Evolutionary conservation across 2,329 filamentous ascomycete species (phyloP), one percentile per base, ranked within the genome.

Genomic region (Xylaria sp.): DNA sequence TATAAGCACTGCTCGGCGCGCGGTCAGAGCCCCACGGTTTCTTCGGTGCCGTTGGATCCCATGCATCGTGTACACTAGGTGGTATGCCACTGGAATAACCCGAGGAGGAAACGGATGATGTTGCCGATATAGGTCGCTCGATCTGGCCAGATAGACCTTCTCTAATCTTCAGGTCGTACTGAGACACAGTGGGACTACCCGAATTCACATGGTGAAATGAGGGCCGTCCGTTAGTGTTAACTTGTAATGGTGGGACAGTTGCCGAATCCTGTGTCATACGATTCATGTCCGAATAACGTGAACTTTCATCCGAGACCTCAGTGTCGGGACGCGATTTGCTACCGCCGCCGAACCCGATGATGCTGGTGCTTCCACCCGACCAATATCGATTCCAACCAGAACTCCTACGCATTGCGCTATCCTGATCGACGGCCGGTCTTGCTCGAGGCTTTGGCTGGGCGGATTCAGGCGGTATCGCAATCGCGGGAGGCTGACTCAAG

Each of bases 381-480:
- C 92, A 93, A 80, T 93, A 93, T 62, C 88, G 83, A 78, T 92
- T 93, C 91, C 91, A 93, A 57, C 90, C 90, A 3, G 90, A 93
- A 74, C 90, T 92, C 75, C 88, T 85, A 64, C 89, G 84, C 23
- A 83, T 81, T 53, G 80, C 80, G 58, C 82, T 84, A 59, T 85
- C 77, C 61, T 74, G 72, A 54, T 80, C 70, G 69, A 74, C 68
- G 64, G 81, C 67, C 69, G 77, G 69, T 75, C 78, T 70, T 48
- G 77, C 76, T 65, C 79, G 81, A 66, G 81, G 81, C 44, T 75
- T 74, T 28, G 76, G 67, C 51, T 76, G 63, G 40, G 68, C 68
- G 6, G 76, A 59, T 15, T 66, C 68, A 13, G 74, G 69, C 6
- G 71, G 64, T 26, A 75, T 73, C 40, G 74, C 67, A 15, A 72